Evolutionary conservation across 805 yeast genomes (phyloP).

Genomic region (Metschnikowia cerradonensis): DNA sequence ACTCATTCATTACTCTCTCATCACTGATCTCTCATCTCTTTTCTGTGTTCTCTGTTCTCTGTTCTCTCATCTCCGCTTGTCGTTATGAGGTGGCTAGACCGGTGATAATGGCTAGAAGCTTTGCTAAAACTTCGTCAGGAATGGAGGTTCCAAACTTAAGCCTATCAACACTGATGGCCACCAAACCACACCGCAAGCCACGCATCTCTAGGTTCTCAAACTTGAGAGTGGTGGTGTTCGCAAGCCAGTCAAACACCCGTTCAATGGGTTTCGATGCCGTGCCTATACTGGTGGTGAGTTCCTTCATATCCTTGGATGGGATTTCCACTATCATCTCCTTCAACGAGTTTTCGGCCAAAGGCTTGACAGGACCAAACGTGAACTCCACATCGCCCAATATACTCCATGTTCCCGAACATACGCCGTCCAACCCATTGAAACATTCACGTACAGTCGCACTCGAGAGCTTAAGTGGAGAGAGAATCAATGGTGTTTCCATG

Average conservation of each 20-base stretch:
- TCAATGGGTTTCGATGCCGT: constrained; percentile 5
- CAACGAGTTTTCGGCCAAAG: constrained; percentile 10
- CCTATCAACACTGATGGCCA: constrained; percentile 2
- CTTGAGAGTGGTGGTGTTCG: constrained; percentile 9
- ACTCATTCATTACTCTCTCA: no score
- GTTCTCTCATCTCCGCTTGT: no score
- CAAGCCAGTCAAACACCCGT: constrained; percentile 10
- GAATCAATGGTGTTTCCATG: constrained; percentile 7
- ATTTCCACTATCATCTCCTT: constrained; percentile 7
- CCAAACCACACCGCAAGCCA: constrained; percentile 5
- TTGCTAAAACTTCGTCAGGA: neutral
- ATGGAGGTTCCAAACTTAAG: neutral
- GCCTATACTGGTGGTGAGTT: neutral
- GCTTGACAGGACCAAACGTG: constrained; percentile 6
- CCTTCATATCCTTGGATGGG: constrained; percentile 7
- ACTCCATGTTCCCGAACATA: neutral
- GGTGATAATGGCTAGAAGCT: neutral
- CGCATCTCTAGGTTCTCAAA: constrained; percentile 7
- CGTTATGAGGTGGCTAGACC: neutral
- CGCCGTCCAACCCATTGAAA: constrained; percentile 1
- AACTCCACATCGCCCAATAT: constrained; percentile 11
- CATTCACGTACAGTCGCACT: neutral
- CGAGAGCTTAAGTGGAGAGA: constrained; percentile 3
- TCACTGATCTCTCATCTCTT: no score
- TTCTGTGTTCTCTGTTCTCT: no score